phyloP scores from a whole-genome alignment of 768 basidiomycete genomes.

The Suillus variegatus region DNA sequence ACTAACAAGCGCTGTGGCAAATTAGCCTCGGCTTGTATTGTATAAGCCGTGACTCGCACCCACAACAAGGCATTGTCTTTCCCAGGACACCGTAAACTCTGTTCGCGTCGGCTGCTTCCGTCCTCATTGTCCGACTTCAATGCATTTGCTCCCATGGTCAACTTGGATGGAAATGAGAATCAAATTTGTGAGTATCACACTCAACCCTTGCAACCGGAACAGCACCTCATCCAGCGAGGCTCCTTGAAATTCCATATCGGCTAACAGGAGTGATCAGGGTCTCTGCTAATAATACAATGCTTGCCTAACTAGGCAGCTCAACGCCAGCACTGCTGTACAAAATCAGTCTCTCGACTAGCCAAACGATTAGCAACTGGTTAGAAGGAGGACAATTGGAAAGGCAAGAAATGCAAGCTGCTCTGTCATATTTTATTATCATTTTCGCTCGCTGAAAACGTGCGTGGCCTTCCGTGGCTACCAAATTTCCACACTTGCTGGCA shows the following conservation, averaged over 20 bases:
- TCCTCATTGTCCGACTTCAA: slow-evolving; percentile 9
- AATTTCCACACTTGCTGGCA: neutral
- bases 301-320: slow-evolving; percentile 15
- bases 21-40: neutral
- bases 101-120: slow-evolving; percentile 9
- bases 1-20: neutral
- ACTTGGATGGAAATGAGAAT: neutral
- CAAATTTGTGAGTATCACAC: neutral
- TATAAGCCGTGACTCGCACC: slow-evolving; percentile 14
- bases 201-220: neutral
- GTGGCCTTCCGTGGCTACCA: neutral
- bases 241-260: neutral
- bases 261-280: slow-evolving; percentile 2
- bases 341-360: neutral
- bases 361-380: neutral
- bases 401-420: neutral
- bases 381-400: neutral
- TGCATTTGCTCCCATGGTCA: slow-evolving; percentile 3
- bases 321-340: neutral
- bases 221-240: neutral
- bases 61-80: slow-evolving; percentile 29
- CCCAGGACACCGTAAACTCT: slow-evolving; percentile 15
- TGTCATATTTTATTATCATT: neutral
- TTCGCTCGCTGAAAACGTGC: neutral
- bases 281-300: slow-evolving; percentile 23